phyloP scores from a whole-genome alignment of 2,329 filamentous ascomycete species.

The Paecilomyces formosus region DNA sequence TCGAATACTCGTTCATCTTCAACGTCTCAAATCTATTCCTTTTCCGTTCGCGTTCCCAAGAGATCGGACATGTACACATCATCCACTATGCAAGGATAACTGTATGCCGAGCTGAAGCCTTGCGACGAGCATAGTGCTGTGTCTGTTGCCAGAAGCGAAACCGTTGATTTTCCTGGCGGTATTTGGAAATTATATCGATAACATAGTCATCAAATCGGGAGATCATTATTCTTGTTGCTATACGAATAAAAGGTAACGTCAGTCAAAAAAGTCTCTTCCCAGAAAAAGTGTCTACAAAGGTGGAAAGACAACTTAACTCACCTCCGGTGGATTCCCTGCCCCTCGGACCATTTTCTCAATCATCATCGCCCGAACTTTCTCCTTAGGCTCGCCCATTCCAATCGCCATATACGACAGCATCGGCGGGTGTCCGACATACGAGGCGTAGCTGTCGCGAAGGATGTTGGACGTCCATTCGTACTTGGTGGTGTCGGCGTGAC shows the following conservation, averaged over 20 bases:
- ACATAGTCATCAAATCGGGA: neutral
- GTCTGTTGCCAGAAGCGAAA: neutral
- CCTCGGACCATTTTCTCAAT: conserved; percentile 67
- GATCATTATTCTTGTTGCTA: conserved; percentile 4
- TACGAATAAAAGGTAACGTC: neutral
- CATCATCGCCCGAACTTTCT: conserved; percentile 71
- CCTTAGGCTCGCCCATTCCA: conserved; percentile 75
- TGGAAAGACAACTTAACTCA: conserved; percentile 18
- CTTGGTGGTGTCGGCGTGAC: conserved; percentile 91
- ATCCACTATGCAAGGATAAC: neutral
- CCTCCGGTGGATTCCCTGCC: conserved; percentile 59
- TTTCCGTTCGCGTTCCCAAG: neutral
- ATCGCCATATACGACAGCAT: conserved; percentile 83
- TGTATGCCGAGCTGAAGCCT: too few species aligned
- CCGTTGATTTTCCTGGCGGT: neutral
- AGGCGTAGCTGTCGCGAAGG: conserved; percentile 83
- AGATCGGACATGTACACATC: neutral
- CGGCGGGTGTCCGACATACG: conserved; percentile 81
- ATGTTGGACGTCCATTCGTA: conserved; percentile 98
- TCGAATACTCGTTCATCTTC: neutral
- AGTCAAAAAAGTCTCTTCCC: neutral
- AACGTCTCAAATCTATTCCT: neutral
- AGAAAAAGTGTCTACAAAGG: neutral
- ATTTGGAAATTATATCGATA: neutral
- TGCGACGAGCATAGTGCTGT: neutral